phyloP scores from a whole-genome alignment of 768 basidiomycete species.

The Gymnopilus junonius region DNA sequence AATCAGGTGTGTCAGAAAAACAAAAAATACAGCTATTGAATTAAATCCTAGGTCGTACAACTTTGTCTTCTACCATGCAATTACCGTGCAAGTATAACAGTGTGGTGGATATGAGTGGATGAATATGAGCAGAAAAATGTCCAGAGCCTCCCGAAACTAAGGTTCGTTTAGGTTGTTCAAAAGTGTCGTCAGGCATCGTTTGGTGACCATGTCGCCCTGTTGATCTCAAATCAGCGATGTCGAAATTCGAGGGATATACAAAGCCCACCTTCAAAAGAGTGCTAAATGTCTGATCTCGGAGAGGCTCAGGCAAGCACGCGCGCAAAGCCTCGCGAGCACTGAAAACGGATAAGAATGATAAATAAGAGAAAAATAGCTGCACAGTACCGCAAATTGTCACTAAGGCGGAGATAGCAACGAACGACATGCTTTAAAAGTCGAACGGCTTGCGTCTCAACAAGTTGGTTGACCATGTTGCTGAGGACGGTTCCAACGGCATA shows the following conservation, averaged over 20 bases:
- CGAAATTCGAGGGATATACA: neutral
- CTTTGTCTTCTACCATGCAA: slow-evolving; percentile 35
- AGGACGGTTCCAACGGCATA: slow-evolving; percentile 98
- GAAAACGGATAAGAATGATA: slow-evolving; percentile 14
- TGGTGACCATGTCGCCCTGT: slow-evolving; percentile 97
- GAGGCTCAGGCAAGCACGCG: slow-evolving; percentile 93
- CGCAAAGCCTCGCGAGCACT: slow-evolving; percentile 96
- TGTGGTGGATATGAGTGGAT: slow-evolving; percentile 34
- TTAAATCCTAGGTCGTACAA: slow-evolving; percentile 33
- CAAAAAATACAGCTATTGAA: slow-evolving; percentile 30
- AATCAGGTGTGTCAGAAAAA: slow-evolving; percentile 4
- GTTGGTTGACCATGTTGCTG: slow-evolving; percentile 97
- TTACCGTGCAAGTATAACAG: slow-evolving; percentile 34
- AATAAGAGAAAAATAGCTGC: slow-evolving; percentile 2
- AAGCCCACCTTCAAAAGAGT: slow-evolving; percentile 80
- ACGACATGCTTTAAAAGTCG: slow-evolving; percentile 97
- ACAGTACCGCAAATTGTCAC: slow-evolving; percentile 90
- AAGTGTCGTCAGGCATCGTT: slow-evolving; percentile 88
- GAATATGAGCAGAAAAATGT: slow-evolving; percentile 30
- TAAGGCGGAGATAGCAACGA: slow-evolving; percentile 92
- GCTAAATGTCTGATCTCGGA: slow-evolving; percentile 92
- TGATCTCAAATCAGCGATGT: slow-evolving; percentile 18
- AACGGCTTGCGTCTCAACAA: slow-evolving; percentile 98
- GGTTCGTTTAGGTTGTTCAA: slow-evolving; percentile 86
- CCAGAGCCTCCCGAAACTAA: slow-evolving; percentile 35